Conservation (phyloP, 1,139 yeast genomes). For the Candida mesenterica region DNA sequence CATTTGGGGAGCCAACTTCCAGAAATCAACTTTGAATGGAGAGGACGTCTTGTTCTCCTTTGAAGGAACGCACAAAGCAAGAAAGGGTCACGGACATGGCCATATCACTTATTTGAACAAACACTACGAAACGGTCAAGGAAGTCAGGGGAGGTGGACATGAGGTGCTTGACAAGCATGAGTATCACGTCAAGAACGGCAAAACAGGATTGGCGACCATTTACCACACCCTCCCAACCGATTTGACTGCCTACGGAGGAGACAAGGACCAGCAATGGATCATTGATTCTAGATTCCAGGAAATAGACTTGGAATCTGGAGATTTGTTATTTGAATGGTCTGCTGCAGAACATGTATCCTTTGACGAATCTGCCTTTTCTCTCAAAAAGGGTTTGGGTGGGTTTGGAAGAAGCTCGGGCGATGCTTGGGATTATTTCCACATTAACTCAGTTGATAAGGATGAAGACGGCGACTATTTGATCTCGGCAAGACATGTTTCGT, state of each 20-base stretch:
- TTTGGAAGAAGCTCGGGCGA: slow-evolving; percentile 30
- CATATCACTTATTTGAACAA: slow-evolving; percentile 29
- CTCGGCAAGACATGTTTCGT: slow-evolving; percentile 35
- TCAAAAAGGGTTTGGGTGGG: slow-evolving; percentile 30
- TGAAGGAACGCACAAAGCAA: slow-evolving; percentile 33
- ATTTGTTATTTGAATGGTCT: slow-evolving; percentile 37
- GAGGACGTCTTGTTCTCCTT: slow-evolving; percentile 27
- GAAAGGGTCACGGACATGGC: slow-evolving; percentile 38
- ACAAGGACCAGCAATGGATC: slow-evolving; percentile 29
- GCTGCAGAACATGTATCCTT: slow-evolving; percentile 37
- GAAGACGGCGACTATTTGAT: slow-evolving; percentile 34
- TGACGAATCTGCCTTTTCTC: slow-evolving; percentile 25
- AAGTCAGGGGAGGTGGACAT: slow-evolving; percentile 32
- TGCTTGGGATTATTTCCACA: slow-evolving; percentile 45
- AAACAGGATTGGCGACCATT: slow-evolving; percentile 28
- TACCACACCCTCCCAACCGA: slow-evolving; percentile 31
- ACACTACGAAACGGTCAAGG: slow-evolving; percentile 27
- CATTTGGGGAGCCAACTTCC: slow-evolving; percentile 34
- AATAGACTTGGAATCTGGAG: slow-evolving; percentile 34
- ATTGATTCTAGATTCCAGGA: slow-evolving; percentile 35
- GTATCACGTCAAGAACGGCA: slow-evolving; percentile 27
- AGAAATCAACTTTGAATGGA: slow-evolving; percentile 25
- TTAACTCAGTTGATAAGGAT: slow-evolving; percentile 41
- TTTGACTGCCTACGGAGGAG: slow-evolving; percentile 24
- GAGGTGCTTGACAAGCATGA: slow-evolving; percentile 33